Percentiles rank a stretch among this genome's conserved stretches.
phyloP scores from a whole-genome alignment of 2,329 filamentous ascomycete genomes.

The Colletotrichum plurivorum region DNA sequence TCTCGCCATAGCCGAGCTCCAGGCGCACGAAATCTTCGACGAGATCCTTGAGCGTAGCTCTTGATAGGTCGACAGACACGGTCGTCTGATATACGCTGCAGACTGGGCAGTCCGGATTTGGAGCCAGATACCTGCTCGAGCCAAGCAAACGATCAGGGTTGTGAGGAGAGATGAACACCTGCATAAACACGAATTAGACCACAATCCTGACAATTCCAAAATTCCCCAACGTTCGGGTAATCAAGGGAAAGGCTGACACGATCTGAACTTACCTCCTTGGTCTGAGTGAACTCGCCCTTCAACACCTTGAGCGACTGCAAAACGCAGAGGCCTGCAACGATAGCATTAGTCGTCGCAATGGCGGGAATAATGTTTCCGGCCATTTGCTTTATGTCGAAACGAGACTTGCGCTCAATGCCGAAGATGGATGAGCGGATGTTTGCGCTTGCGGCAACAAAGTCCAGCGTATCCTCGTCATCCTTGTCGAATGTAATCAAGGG shows the following conservation, averaged over 20 bases:
- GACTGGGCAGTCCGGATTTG: constrained; percentile 86
- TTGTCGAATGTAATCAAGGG: constrained; percentile 93
- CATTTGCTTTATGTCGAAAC: constrained; percentile 99
- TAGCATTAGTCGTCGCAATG: constrained; percentile 97
- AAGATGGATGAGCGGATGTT: constrained; percentile 94
- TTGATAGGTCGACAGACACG: constrained; percentile 76
- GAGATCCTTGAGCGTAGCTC: constrained; percentile 83
- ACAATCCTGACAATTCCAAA: not conserved
- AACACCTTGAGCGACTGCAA: constrained; percentile 94
- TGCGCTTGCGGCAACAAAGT: constrained; percentile 92
- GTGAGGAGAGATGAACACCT: constrained; percentile 85
- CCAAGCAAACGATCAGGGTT: constrained; percentile 70
- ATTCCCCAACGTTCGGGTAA: not conserved
- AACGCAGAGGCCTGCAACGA: constrained; percentile 93
- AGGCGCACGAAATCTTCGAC: constrained; percentile 80
- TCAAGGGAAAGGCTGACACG: constrained; percentile 1
- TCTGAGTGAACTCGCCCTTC: constrained; percentile 76
- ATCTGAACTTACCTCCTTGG: constrained; percentile 75
- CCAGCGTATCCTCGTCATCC: constrained; percentile 93
- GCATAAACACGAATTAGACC: constrained; percentile 4
- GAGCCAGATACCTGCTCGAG: constrained; percentile 69
- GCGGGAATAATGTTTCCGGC: constrained; percentile 99
- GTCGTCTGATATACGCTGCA: constrained; percentile 82
- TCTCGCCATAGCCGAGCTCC: constrained; percentile 82
- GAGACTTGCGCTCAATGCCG: constrained; percentile 87